Evolutionary conservation across 192 early-diverging fungal genomes (phyloP).

Genomic region (Polychytrium aggregatum): DNA sequence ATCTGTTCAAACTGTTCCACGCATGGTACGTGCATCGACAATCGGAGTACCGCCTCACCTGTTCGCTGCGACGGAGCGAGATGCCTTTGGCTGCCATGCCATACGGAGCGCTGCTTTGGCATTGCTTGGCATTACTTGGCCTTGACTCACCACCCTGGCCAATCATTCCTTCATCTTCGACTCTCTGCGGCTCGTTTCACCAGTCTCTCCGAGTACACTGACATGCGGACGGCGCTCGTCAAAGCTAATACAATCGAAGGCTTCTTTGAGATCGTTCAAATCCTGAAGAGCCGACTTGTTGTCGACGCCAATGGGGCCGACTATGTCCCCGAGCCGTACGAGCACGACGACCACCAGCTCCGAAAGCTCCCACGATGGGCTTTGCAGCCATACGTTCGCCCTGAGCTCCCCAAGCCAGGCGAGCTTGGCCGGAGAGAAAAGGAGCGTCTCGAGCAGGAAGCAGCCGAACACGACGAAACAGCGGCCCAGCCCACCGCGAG

Average conservation of each 20-base stretch:
- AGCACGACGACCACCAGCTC: conserved; percentile 40
- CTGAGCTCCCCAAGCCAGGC: conserved; percentile 16
- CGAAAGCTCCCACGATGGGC: conserved; percentile 55
- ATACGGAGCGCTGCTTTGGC: conserved; percentile 9
- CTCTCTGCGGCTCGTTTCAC: too few relatives aligned
- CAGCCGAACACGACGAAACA: not conserved
- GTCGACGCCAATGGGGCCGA: conserved; percentile 7
- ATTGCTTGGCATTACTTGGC: not conserved
- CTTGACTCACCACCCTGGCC: not conserved
- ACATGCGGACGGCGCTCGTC: conserved; percentile 63
- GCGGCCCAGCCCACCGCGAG: not conserved
- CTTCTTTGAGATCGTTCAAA: conserved; percentile 39
- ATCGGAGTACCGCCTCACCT: not conserved
- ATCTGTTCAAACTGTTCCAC: conserved; percentile 87
- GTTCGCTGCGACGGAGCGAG: not conserved
- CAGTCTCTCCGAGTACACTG: conserved; percentile 66
- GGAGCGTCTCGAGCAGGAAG: not conserved
- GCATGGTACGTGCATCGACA: conserved; percentile 15
- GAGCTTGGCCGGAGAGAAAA: conserved; percentile 1
- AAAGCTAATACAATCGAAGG: conserved; percentile 47
- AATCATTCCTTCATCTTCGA: not conserved
- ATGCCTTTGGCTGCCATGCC: not conserved
- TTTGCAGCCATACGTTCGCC: conserved; percentile 56
- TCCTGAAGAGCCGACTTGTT: conserved; percentile 43
- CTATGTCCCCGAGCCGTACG: conserved; percentile 15